Conservation (phyloP, 208 protist species). For the Histomonas meleagridis region DNA sequence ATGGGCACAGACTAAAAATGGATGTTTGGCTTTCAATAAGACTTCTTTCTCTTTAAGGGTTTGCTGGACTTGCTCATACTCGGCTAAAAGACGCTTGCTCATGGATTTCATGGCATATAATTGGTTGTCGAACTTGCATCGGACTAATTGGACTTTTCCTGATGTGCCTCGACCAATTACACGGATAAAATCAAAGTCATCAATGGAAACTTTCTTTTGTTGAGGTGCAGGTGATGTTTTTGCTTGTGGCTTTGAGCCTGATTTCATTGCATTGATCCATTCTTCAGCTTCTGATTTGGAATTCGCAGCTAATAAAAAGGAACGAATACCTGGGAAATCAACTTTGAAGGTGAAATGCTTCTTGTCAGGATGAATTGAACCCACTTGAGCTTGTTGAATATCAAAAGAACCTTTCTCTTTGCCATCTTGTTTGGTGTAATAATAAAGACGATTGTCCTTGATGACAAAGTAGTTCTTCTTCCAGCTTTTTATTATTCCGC, state of each 20-base stretch:
- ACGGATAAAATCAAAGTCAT: conserved; percentile 40
- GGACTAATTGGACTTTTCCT: background rate
- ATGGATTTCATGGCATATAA: background rate
- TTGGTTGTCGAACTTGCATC: background rate
- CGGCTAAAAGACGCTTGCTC: background rate
- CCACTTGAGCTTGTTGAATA: background rate
- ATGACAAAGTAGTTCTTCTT: conserved; percentile 43
- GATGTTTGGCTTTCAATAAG: background rate
- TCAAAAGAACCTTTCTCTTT: background rate
- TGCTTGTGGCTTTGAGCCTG: too few species aligned
- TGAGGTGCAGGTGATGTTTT: too few species aligned
- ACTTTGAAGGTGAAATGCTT: background rate
- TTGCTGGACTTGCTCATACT: conserved; percentile 6
- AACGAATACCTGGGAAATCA: background rate
- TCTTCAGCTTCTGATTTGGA: too few species aligned
- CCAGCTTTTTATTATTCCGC: conserved; percentile 38
- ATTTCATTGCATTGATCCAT: too few species aligned
- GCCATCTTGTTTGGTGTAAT: conserved; percentile 15
- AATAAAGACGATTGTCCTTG: background rate
- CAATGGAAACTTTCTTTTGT: background rate
- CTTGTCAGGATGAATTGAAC: background rate
- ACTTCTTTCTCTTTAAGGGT: background rate
- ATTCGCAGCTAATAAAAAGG: background rate
- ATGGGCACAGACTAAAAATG: conserved; percentile 46
- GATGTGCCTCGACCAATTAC: conserved; percentile 37